Percentiles rank a stretch among this genome's conserved stretches.
Evolutionary conservation across 768 basidiomycete species (phyloP).

Genomic region (Lentinus tigrinus): DNA sequence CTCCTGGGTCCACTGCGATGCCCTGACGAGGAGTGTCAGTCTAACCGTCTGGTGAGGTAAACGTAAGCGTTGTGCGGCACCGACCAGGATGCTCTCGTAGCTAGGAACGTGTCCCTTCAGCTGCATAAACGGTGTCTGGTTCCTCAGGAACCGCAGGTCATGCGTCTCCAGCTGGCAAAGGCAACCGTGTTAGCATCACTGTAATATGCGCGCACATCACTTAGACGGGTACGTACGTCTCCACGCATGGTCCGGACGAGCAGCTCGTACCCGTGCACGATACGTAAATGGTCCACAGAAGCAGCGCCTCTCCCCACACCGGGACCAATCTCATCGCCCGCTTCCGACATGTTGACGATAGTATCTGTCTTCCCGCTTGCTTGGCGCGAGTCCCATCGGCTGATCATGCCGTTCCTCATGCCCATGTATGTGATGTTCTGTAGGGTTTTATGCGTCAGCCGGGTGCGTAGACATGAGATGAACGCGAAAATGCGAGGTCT

Average conservation of each 20-base stretch:
- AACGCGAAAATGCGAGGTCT: neutral
- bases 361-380: neutral
- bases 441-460: neutral
- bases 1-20: slow-evolving; percentile 52
- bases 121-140: slow-evolving; percentile 40
- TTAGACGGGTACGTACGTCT: slow-evolving; percentile 39
- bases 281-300: slow-evolving; percentile 54
- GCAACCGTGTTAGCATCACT: neutral
- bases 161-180: slow-evolving; percentile 52
- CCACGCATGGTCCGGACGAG: slow-evolving; percentile 61
- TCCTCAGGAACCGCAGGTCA: slow-evolving; percentile 59
- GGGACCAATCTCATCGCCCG: neutral
- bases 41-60: too few relatives aligned
- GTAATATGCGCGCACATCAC: neutral
- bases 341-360: slow-evolving; percentile 6
- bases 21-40: slow-evolving; percentile 51
- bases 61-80: slow-evolving; percentile 24
- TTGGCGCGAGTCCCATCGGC: slow-evolving; percentile 18
- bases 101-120: slow-evolving; percentile 62
- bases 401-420: slow-evolving; percentile 14
- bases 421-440: slow-evolving; percentile 19
- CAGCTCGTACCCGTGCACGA: slow-evolving; percentile 50
- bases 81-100: slow-evolving; percentile 49
- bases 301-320: slow-evolving; percentile 18
- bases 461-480: neutral